These are phyloP conservation scores for Ambrosiella cleistominuta DNA, from an alignment of 2,329 filamentous ascomycete species.

Conservation along the genomic window DNA sequence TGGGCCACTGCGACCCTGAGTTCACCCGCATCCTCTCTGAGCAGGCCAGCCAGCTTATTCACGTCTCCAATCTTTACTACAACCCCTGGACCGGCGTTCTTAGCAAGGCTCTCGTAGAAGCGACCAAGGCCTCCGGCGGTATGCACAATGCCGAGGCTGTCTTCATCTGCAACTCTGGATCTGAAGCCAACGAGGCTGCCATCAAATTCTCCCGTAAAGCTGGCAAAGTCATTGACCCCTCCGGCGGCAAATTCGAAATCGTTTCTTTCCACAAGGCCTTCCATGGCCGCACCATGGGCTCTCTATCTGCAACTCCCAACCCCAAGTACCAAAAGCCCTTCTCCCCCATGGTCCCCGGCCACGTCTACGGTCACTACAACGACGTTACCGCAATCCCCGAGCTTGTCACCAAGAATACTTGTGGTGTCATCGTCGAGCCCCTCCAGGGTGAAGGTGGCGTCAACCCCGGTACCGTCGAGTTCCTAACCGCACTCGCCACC, in stretches of 20 bases:
- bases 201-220: constrained; percentile 94
- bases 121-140: constrained; percentile 59
- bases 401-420: constrained; percentile 70
- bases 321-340: constrained; percentile 96
- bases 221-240: constrained; percentile 56
- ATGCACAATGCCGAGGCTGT: constrained; percentile 68
- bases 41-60: constrained; percentile 66
- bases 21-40: constrained; percentile 58
- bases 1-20: constrained; percentile 78
- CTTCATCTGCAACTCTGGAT: constrained; percentile 92
- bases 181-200: constrained; percentile 92
- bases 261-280: constrained; percentile 87
- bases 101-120: constrained; percentile 67
- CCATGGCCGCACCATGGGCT: constrained; percentile 92
- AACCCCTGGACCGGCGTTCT: constrained; percentile 89
- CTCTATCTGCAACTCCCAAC: constrained; percentile 88
- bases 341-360: constrained; percentile 86
- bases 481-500: constrained; percentile 65
- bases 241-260: constrained; percentile 59
- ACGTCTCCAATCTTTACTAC: constrained; percentile 92
- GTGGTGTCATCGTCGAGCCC: constrained; percentile 88
- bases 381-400: constrained; percentile 53
- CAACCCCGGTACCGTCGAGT: constrained; percentile 64
- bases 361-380: constrained; percentile 73
- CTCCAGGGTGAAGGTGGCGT: constrained; percentile 96